Conservation (phyloP, 306 rosid species). For the Quercus wislizeni region DNA sequence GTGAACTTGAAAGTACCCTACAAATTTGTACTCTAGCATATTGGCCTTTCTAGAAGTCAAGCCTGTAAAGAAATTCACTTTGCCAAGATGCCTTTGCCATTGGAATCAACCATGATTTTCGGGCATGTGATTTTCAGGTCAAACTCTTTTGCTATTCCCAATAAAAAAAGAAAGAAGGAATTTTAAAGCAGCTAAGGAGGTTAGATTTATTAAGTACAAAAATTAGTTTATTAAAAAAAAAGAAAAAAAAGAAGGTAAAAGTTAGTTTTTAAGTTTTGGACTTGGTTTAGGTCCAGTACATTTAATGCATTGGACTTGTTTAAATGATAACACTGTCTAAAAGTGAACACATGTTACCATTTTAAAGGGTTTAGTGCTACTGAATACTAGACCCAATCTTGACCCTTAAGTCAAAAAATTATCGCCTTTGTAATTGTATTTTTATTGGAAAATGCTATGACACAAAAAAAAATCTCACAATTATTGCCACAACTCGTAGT, state of each 20-base stretch:
- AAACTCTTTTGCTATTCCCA: background rate
- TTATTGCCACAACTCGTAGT: no score
- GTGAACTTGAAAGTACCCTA: background rate
- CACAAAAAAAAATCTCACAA: no score
- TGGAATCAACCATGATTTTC: background rate
- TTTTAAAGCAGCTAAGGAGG: background rate
- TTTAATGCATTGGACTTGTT: accelerated
- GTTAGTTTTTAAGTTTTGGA: no score
- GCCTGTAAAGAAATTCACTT: background rate
- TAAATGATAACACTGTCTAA: accelerated
- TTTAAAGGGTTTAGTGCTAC: accelerated
- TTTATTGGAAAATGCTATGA: no score
- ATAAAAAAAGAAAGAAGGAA: background rate
- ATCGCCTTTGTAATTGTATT: no score
- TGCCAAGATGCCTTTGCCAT: constrained; percentile 2
- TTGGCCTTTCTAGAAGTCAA: background rate
- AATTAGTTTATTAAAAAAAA: background rate
- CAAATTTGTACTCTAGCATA: background rate
- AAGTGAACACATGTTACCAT: accelerated
- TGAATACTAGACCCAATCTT: accelerated
- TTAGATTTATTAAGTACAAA: background rate
- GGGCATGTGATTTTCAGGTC: background rate
- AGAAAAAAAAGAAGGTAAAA: no score
- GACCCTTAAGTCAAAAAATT: no score
- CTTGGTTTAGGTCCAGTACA: no score